Base-by-base conservation (phyloP, 768 basidiomycete species). In the Filobasidium wieringae region DNA sequence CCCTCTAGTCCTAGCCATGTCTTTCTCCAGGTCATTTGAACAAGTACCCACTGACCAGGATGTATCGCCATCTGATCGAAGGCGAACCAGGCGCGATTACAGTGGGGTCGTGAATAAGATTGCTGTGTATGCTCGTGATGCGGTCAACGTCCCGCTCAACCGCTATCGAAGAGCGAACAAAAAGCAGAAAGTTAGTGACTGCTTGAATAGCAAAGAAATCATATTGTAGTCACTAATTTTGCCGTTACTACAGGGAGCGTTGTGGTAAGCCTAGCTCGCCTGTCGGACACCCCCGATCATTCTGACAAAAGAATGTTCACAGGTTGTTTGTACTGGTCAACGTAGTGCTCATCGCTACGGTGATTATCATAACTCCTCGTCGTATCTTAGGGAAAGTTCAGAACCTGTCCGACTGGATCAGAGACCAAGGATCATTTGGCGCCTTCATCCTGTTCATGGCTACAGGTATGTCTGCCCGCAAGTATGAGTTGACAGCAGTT, bases 341-440 rank as follows among this genome's bases (percentile, higher is more conserved):
- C 43, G 30, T 71, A 55, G 52, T 60, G 41, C 37, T 70, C 40
- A 39, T 73, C 30, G 57, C 62, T 19, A 33, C 62, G 27, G 53
- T 73, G 15, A 60, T 68, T 29, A 68, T 73, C 60, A 69, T 73
- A 54, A 72, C 70, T 0, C 72, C 72, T 4, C 56, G 61, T 7
- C 40, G 70, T 2, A 70, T 73, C 53, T 68, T 63, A 14, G 40
- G 50, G 17, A 68, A 61, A 63, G 66, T 73, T 53, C 69, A 69
- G 41, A 54, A 57, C 17, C 47, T 73, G 2, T 67, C 67, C 0
- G 36, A 61, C 8, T 62, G 51, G 50, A 37, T 73, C 31, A 53
- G 64, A 19, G 63, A 45, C 24, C 47, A 69, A 53, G 72, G 72
- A 4, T 36, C 17, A n/a, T 49, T 55, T 30, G 60, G 60, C 0